A percentile compares a stretch with the other conserved stretches of the same genome.
These are phyloP conservation scores for Ambrosiella xylebori DNA, from an alignment of 2,329 filamentous ascomycete species.

Conservation along the genomic window DNA sequence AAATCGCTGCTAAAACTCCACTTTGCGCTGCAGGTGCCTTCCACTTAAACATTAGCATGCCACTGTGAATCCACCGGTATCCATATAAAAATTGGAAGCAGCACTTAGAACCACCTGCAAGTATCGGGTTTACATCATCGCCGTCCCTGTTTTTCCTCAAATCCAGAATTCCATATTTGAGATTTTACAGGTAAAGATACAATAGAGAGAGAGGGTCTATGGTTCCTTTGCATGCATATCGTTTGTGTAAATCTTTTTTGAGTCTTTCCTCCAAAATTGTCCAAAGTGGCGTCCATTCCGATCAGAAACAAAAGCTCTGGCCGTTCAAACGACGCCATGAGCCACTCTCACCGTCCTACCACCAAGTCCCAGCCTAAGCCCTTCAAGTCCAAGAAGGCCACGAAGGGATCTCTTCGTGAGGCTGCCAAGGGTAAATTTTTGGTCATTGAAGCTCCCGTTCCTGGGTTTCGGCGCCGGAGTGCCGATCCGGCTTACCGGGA, in stretches of 20 bases:
- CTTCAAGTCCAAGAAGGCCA: slow-evolving; percentile 83
- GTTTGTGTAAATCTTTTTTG: neutral
- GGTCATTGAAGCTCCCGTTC: neutral
- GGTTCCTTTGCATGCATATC: neutral
- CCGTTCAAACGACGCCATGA: slow-evolving; percentile 45
- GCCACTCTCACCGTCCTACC: slow-evolving; percentile 81
- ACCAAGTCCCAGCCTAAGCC: slow-evolving; percentile 78
- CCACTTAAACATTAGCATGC: slow-evolving; percentile 1
- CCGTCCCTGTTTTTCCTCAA: neutral
- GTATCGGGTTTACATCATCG: neutral
- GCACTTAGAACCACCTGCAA: neutral
- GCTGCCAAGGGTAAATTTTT: slow-evolving; percentile 54
- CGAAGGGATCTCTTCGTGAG: slow-evolving; percentile 75
- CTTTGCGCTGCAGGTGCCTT: neutral
- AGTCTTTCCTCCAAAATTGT: neutral
- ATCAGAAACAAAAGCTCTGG: slow-evolving; percentile 77
- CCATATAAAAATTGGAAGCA: neutral
- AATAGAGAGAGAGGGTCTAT: too few relatives aligned
- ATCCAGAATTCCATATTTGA: neutral
- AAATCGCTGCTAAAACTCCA: slow-evolving; percentile 6
- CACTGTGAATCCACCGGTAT: neutral
- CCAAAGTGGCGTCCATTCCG: slow-evolving; percentile 53
- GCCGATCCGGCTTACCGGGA: neutral
- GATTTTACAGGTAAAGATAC: neutral
- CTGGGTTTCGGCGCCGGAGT: neutral